phyloP scores from a whole-genome alignment of 768 basidiomycete genomes.

The Agrocybe chaxingu region DNA sequence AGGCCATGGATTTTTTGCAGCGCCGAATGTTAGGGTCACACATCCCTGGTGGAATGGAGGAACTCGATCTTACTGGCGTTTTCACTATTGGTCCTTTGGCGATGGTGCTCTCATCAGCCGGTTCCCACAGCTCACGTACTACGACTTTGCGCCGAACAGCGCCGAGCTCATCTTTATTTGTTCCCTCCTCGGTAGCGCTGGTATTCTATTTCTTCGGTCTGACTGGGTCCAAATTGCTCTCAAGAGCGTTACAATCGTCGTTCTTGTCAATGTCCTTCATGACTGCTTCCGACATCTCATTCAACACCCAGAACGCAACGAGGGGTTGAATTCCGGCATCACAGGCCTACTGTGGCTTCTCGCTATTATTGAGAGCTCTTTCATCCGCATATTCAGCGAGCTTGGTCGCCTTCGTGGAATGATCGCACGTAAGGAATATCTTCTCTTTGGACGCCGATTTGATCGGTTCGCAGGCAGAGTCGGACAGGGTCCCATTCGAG shows the following conservation, averaged over 20 bases:
- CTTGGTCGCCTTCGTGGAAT: constrained; percentile 43
- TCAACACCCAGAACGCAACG: constrained; percentile 33
- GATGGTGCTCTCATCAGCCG: constrained; percentile 48
- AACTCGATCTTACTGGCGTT: constrained; percentile 42
- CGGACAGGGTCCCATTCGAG: constrained; percentile 30
- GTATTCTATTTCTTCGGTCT: constrained; percentile 12
- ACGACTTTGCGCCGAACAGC: constrained; percentile 44
- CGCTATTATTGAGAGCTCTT: constrained; percentile 46
- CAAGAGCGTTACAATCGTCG: constrained; percentile 22
- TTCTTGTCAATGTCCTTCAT: constrained; percentile 41
- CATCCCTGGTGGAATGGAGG: constrained; percentile 61
- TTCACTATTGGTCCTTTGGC: constrained; percentile 58
- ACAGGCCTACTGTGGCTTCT: constrained; percentile 31
- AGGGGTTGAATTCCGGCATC: constrained; percentile 30
- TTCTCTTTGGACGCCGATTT: constrained; percentile 38
- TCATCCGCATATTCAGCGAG: constrained; percentile 52
- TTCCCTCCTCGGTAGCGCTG: constrained; percentile 10
- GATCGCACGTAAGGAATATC: constrained; percentile 39
- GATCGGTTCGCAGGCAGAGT: constrained; percentile 51
- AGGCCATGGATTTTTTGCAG: constrained; percentile 42
- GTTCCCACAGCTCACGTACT: constrained; percentile 46
- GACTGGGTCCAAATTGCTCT: constrained; percentile 10
- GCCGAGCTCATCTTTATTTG: constrained; percentile 39
- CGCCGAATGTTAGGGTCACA: constrained; percentile 45
- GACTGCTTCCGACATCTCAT: constrained; percentile 48